Evolutionary conservation across 257 asterid genomes (phyloP).

Genomic region (Henckelia pumila): DNA sequence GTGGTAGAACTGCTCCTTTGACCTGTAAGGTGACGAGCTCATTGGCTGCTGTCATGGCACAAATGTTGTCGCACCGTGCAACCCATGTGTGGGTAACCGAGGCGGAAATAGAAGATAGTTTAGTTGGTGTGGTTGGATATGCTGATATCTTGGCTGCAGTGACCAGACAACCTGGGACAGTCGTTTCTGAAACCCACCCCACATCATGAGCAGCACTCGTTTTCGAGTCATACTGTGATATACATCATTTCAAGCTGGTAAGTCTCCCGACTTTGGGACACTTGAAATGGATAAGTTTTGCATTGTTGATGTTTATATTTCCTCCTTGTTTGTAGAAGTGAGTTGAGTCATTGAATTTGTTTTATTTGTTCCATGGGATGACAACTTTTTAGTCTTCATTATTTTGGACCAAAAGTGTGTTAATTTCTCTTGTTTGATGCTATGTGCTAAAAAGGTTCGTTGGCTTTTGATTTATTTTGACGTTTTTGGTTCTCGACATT

Average conservation of each 20-base stretch:
- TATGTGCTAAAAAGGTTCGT: too few species aligned
- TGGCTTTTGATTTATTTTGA: too few species aligned
- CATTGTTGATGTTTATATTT: background rate
- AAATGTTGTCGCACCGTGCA: conserved; percentile 94
- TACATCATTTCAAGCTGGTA: background rate
- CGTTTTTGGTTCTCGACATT: too few species aligned
- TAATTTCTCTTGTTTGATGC: too few species aligned
- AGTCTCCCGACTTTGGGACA: background rate
- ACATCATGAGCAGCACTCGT: conserved; percentile 27
- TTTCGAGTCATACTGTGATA: background rate
- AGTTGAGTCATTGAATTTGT: too few species aligned
- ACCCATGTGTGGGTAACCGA: conserved; percentile 98
- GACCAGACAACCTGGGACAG: conserved; percentile 50
- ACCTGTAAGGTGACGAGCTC: conserved; percentile 80
- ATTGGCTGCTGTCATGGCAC: conserved; percentile 97
- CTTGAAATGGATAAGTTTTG: too few species aligned
- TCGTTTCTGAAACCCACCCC: conserved; percentile 38
- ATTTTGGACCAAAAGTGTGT: too few species aligned
- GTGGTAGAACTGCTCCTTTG: conserved; percentile 90
- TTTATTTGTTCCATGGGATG: too few species aligned
- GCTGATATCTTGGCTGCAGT: conserved; percentile 86
- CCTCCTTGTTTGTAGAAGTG: background rate
- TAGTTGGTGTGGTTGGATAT: conserved; percentile 90
- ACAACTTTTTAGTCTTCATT: too few species aligned
- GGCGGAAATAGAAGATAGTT: conserved; percentile 57